Conservation (phyloP, 192 early-diverging fungal species). For the Dissophora ornata region DNA sequence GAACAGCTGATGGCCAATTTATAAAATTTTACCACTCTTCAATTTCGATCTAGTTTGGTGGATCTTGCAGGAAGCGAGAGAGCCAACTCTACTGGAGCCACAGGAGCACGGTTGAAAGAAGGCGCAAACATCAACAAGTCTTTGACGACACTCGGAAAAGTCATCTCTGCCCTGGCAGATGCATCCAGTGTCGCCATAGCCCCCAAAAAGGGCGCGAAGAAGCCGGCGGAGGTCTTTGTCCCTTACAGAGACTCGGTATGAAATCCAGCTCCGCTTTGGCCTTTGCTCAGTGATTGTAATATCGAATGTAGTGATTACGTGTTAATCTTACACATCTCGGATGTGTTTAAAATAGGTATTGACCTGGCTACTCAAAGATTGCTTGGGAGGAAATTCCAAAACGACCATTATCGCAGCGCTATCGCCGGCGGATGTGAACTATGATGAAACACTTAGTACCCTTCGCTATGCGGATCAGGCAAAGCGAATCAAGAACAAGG, state of each 20-base stretch:
- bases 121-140: constrained; percentile 96
- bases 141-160: constrained; percentile 91
- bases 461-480: constrained; percentile 92
- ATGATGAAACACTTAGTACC: constrained; percentile 84
- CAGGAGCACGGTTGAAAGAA: constrained; percentile 87
- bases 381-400: constrained; percentile 85
- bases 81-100: constrained; percentile 85
- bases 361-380: constrained; percentile 88
- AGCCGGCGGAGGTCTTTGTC: constrained; percentile 70
- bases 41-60: constrained; percentile 69
- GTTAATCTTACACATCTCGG: no score
- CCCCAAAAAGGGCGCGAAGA: constrained; percentile 51
- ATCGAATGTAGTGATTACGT: no score
- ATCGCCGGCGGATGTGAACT: constrained; percentile 76
- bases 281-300: no score
- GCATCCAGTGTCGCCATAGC: constrained; percentile 54
- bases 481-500: constrained; percentile 91
- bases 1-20: no score
- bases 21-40: no score
- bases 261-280: background rate
- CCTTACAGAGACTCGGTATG: constrained; percentile 92
- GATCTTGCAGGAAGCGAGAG: constrained; percentile 96
- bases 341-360: constrained; percentile 61
- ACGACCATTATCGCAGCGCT: constrained; percentile 86
- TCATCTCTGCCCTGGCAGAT: constrained; percentile 90